Base-by-base conservation (phyloP, 2,329 filamentous ascomycete genomes). In the Colletotrichum theobromicola region DNA sequence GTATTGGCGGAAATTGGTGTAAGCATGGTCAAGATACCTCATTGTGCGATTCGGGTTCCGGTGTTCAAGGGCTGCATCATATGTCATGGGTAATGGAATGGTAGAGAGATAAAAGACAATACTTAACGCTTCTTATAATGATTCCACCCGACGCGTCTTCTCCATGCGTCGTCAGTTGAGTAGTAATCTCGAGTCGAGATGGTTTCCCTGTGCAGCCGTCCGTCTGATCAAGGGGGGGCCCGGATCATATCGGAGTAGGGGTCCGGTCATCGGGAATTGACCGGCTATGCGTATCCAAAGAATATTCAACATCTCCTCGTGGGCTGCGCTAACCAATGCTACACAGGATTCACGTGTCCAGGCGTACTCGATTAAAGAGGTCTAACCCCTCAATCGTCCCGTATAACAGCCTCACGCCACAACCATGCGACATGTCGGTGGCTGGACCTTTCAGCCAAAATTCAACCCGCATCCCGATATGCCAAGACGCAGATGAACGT, bases 21-120 rank as follows among this genome's bases (percentile, higher is more conserved):
- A 26, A 68, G 55, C 66, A 61, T 68, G 53, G 66, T 61, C 55
- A 68, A 68, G 66, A 68, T 68, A 68, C 66, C 66, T 68, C 35
- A 53, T 30, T 58, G 66, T 50, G 66, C 53, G 57, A 70, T 62
- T 70, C 21, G 53, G 21, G 37, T 26, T 62, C 9, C 42, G 57
- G 58, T 70, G 67, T 53, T 70, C 16, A 35, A 28, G 18, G 37
- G 58, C 18, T 53, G 57, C 58, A 34, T 53, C 42, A 35, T 26
- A 53, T 70, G 21, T 37, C 34, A 68, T 61, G 55, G 55, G 26
- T 61, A 68, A 61, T 61, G 55, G 66, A 68, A 32, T 21, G 66
- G 55, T 68, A 68, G 66, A 61, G 55, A 68, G 34, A 53, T 21
- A 67, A 50, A 61, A 68, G 61, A 50, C 46, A 68, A 34, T 37